Evolutionary conservation across 164 flowering plant genomes (phyloP), one percentile per base, ranked within the genome.

Genomic region (Brasenia schreberi): DNA sequence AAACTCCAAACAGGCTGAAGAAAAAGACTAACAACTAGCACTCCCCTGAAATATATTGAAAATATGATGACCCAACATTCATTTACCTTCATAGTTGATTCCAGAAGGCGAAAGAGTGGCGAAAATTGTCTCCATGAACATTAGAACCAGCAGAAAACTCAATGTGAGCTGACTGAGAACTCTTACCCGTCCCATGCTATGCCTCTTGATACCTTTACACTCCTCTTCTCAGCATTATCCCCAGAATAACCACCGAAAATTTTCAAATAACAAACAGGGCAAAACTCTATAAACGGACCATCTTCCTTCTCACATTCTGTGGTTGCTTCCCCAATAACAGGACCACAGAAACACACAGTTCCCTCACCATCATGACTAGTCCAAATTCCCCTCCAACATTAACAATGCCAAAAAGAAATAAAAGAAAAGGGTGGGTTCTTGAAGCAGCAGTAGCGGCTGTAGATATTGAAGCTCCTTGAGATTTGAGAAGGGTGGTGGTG

Each of bases 81-180:
- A 75, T 85, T 70, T 53, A 92, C 98, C 98, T 92, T 92, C 98
- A 77, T 82, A 88, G 74, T 92, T 92, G 1, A 89, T 70, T 63
- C 98, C 98, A 73, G 87, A 69, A 60, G 98, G 98, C 75, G 98
- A 89, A 65, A 92, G 95, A 69, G 93, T 81, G 53, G 98, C 92
- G 80, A 69, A 77, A 72, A 79, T 78, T 68, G 70, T 49, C 67
- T 72, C 80, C 73, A 86, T 68, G 68, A 83, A 73, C 62, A 76
- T 70, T 77, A 83, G 76, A 72, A 92, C 65, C 75, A 87, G 72
- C 18, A 49, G 12, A 9, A 85, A 75, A 61, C 77, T 81, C 61
- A 81, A 61, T 68, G 62, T 66, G 0, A 49, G 56, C 85, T 81
- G 79, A 18, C 73, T 64, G 66, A 73, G 42, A 19, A 64, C 72